Base-by-base conservation (phyloP, 2,329 filamentous ascomycete species). In the Didymella sp. region DNA sequence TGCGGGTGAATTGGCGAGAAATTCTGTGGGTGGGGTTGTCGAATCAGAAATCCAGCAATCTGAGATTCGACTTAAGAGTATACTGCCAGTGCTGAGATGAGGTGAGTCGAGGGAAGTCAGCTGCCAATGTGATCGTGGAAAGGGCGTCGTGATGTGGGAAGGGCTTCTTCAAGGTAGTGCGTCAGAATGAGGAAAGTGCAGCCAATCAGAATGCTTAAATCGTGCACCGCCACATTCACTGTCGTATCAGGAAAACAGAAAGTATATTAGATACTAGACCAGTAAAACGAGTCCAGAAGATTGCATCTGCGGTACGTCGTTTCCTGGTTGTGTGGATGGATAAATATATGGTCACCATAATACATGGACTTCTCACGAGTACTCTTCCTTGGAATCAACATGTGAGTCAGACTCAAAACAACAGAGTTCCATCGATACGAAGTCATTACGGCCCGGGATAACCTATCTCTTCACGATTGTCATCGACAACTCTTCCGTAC, bases 401-500 rank as follows among this genome's bases (percentile, higher is more conserved):
- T 28, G 8, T 9, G 12, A 28, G 27, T n/a, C 27, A 28, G 27
- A 7, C 27, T 6, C 8, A 11, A 28, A 28, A 11, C 27, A 28
- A 28, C 8, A 11, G 8, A 28, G 12, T 28, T 28, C 4, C 27
- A 28, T 9, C 27, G 12, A 28, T 11, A 9, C 27, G 9, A 7
- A 11, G 27, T 9, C 37, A 52, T 62, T 46, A 73, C 13, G 73
- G 71, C 11, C 76, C 77, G n/a, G 73, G 59, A 63, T 73, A 81
- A 45, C 79, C 79, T 59, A 81, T 80, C 38, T 66, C 70, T 51
- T 78, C 76, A 31, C 79, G 70, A 51, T 76, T 66, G 59, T 81
- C 79, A 63, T 81, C 79, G 28, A 81, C 72, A 9, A 81, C 58
- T 35, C 79, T 66, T 5, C 77, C 79, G 63, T 81, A 80, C 77